phyloP scores from a whole-genome alignment of 352 stramenopile genomes.

The Globisporangium orthogonon region DNA sequence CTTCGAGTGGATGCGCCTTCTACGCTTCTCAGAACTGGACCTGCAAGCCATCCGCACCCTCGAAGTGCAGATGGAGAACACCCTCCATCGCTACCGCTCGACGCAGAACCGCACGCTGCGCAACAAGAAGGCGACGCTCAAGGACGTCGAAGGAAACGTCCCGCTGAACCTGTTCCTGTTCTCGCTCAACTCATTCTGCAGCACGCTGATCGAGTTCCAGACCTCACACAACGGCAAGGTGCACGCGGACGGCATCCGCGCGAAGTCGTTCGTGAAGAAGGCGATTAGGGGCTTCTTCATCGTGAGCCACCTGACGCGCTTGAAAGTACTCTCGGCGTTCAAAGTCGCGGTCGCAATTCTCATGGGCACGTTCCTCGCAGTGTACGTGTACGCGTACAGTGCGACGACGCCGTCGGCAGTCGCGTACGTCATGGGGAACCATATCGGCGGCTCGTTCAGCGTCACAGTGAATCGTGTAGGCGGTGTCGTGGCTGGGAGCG shows the following conservation, averaged over 20 bases:
- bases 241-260: conserved; percentile 36
- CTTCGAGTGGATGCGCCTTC: not conserved
- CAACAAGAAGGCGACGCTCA: conserved; percentile 40
- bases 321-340: conserved; percentile 35
- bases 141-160: conserved; percentile 78
- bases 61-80: conserved; percentile 63
- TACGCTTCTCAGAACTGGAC: conserved; percentile 31
- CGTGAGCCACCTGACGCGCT: conserved; percentile 30
- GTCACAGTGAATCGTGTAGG: conserved; percentile 80
- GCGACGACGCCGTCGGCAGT: conserved; percentile 50
- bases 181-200: conserved; percentile 80
- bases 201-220: conserved; percentile 67
- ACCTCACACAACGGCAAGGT: conserved; percentile 55
- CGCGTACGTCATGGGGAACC: conserved; percentile 75
- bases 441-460: conserved; percentile 73
- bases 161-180: conserved; percentile 80
- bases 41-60: conserved; percentile 36
- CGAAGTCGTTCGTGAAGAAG: conserved; percentile 38
- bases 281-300: conserved; percentile 47
- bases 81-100: conserved; percentile 51
- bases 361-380: conserved; percentile 52
- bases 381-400: conserved; percentile 75
- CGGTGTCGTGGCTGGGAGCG: conserved; percentile 73
- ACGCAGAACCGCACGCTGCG: conserved; percentile 50
- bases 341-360: conserved; percentile 58